Conservation (phyloP, 257 asterid genomes). For the Ballota nigra region DNA sequence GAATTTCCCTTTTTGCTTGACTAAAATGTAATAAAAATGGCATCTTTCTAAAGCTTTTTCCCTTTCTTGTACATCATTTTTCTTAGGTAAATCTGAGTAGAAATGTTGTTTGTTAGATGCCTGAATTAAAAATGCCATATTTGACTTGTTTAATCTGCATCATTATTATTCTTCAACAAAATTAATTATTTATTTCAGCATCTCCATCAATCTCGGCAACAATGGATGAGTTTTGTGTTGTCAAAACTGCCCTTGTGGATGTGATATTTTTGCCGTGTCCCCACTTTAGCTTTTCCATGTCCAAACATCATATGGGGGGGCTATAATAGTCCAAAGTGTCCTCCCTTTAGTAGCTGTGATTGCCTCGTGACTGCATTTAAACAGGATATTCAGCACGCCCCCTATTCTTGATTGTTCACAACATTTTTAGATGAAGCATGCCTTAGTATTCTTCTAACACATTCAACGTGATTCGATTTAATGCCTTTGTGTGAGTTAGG, state of each 20-base stretch:
- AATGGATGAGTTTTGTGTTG: conserved; percentile 32
- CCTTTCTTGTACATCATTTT: no score
- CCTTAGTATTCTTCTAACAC: not conserved
- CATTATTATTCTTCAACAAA: not conserved
- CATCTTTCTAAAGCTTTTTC: not conserved
- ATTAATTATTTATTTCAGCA: conserved; percentile 5
- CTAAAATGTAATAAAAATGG: conserved; percentile 2
- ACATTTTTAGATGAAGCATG: not conserved
- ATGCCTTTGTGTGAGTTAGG: conserved; percentile 22
- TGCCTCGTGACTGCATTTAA: conserved; percentile 40
- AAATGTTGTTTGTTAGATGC: not conserved
- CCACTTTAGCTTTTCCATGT: conserved; percentile 24
- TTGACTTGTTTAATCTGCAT: conserved; percentile 21
- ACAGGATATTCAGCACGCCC: not conserved
- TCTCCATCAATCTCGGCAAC: conserved; percentile 48
- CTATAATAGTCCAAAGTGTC: conserved; percentile 18
- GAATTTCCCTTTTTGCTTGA: not conserved
- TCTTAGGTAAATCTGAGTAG: not conserved
- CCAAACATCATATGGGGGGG: conserved; percentile 16
- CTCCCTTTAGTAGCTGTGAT: conserved; percentile 14
- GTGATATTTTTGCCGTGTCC: conserved; percentile 32
- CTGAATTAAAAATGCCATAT: not conserved
- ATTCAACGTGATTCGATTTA: conserved; percentile 31
- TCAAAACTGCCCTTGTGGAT: conserved; percentile 37
- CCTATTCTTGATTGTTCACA: no score